Base-by-base conservation (phyloP, 129 eudicot genomes). In the Chrysanthemum makinoi region DNA sequence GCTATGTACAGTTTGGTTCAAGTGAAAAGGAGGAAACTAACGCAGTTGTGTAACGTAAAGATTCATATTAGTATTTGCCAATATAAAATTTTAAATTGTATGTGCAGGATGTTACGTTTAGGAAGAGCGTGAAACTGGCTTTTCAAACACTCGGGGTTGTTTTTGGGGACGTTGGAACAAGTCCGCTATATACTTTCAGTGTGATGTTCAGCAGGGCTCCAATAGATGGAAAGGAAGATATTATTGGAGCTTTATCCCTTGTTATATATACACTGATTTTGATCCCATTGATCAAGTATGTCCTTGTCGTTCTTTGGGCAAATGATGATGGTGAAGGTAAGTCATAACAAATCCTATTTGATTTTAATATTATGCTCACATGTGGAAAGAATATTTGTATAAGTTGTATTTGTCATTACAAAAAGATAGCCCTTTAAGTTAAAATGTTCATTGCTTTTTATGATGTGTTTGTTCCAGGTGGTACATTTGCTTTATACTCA, bases 241-340 rank as follows among this genome's bases (percentile, higher is more conserved):
- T 94, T 57, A 72, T 94, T 74, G 98, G 98, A 52, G 98, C 98
- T 65, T 43, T 94, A 58, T 94, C 98, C n/a, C 93, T 94, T 57
- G 96, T 94, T 76, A 53, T 94, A 64, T 94, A 94, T 70, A 89
- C 97, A 18, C 78, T 94, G 67, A 82, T 89, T 65, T 75, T 94
- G 77, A 80, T 89, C 70, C 89, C 98, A 57, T 73, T 90, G 49
- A 78, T 94, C 72, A 94, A 94, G 81, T 94, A 94, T 79, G 88
- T 81, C 65, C 83, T 87, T 19, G 74, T 94, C 64, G 98, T 94
- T 77, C 90, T 94, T 69, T 84, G 86, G 90, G 98, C 96, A 67
- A 94, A 94, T 81, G 95, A 94, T 54, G 93, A 94, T 48, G 96
- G 98, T 77, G 97, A 94, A 86, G 98, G 98, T 89, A 77, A 62